A percentile compares a stretch with the other conserved stretches of the same genome.
phyloP scores from a whole-genome alignment of 1,284 basidiomycete genomes.

The Boletellus deceptivus region DNA sequence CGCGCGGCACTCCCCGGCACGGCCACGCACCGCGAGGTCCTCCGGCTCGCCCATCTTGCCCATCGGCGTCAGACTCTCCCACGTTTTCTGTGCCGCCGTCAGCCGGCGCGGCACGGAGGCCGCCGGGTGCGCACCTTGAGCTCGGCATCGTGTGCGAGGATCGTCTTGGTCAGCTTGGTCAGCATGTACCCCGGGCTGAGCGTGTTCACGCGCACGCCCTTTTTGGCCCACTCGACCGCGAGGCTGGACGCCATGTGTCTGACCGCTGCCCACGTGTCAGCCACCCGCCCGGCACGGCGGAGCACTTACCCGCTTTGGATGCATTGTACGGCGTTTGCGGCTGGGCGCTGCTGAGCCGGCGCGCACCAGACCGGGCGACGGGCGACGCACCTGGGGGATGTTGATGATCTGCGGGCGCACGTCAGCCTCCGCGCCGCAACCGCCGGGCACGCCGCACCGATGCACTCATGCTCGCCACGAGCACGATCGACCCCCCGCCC shows the following conservation, averaged over 20 bases:
- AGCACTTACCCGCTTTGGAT: slow-evolving; percentile 74
- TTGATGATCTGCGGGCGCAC: slow-evolving; percentile 74
- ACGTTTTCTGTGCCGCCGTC: slow-evolving; percentile 60
- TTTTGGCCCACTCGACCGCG: slow-evolving; percentile 89
- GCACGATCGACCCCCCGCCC: slow-evolving; percentile 79
- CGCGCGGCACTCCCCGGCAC: background rate
- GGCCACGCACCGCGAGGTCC: slow-evolving; percentile 61
- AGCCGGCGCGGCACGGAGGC: too few species aligned
- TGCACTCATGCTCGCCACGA: slow-evolving; percentile 90
- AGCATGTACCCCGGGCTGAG: slow-evolving; percentile 88
- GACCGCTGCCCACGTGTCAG: slow-evolving; percentile 51
- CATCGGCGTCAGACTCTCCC: slow-evolving; percentile 92
- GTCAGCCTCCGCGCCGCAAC: slow-evolving; percentile 9
- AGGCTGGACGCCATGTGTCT: slow-evolving; percentile 86
- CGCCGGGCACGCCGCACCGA: slow-evolving; percentile 20
- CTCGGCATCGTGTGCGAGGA: slow-evolving; percentile 69
- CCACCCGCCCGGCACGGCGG: background rate
- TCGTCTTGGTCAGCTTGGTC: slow-evolving; percentile 81
- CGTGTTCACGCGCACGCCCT: slow-evolving; percentile 79
- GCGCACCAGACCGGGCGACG: too few species aligned
- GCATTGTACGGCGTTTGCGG: slow-evolving; percentile 95
- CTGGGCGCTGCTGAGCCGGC: slow-evolving; percentile 37
- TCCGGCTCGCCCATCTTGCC: slow-evolving; percentile 78
- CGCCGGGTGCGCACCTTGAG: slow-evolving; percentile 54
- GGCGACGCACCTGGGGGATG: slow-evolving; percentile 62